Evolutionary conservation across 306 rosid species (phyloP).

Genomic region (Datisca glomerata): DNA sequence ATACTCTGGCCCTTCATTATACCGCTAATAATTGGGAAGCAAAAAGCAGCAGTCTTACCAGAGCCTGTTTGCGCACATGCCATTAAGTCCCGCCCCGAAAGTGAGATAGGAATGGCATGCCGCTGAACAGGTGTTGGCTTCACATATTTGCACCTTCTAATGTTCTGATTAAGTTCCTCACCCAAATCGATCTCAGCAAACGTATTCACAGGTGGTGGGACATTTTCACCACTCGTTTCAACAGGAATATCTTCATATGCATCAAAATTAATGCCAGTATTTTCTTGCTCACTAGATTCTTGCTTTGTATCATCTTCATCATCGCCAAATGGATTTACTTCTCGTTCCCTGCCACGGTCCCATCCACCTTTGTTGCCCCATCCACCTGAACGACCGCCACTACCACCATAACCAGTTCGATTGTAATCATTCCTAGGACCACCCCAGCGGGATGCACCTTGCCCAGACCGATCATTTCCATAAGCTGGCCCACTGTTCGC

Average conservation of each 20-base stretch:
- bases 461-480: constrained; percentile 27
- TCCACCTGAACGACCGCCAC: constrained; percentile 36
- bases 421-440: constrained; percentile 31
- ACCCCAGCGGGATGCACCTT: constrained; percentile 33
- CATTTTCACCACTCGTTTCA: constrained; percentile 71
- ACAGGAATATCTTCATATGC: constrained; percentile 87
- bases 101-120: constrained; percentile 78
- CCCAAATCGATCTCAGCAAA: constrained; percentile 89
- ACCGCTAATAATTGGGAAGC: constrained; percentile 83
- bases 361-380: constrained; percentile 53
- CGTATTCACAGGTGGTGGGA: constrained; percentile 65
- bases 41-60: constrained; percentile 88
- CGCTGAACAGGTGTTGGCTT: constrained; percentile 88
- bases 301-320: constrained; percentile 42
- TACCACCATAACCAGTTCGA: constrained; percentile 36
- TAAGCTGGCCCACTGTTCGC: constrained; percentile 20
- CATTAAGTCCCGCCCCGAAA: constrained; percentile 72
- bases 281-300: constrained; percentile 39
- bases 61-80: constrained; percentile 96
- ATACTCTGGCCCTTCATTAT: constrained; percentile 55
- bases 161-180: constrained; percentile 59
- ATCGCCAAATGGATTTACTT: constrained; percentile 59
- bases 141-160: constrained; percentile 72
- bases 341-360: constrained; percentile 63
- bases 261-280: constrained; percentile 59